Evolutionary conservation across 257 asterid genomes (phyloP), one percentile per base, ranked within the genome.

Genomic region (Nicotiana undulata): DNA sequence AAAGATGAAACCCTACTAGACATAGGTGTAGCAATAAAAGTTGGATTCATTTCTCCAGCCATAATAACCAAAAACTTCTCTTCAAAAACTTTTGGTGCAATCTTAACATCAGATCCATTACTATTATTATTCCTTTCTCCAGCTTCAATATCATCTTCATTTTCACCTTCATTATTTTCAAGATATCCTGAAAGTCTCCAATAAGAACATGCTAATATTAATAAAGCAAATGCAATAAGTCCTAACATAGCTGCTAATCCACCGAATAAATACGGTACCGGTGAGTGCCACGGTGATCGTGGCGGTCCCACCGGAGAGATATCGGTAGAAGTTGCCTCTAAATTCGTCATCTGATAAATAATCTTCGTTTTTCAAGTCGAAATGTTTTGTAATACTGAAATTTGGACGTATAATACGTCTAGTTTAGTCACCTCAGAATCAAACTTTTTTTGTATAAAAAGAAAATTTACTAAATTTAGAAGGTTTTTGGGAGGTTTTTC

Each of bases 161-260:
- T 83, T 72, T 76, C 61, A 55, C 44, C 87, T 9, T 56, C 82
- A 16, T 75, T 81, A 81, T 86, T 83, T 20, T 86, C 96, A 2
- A 88, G 85, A 15, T 88, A 72, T 0, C 91, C 95, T 15, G 95
- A 88, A 74, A 90, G 94, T 64, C 87, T 88, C 96, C 95, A 91
- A 83, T 92, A 91, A 49, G 98, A 93, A 87, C 98, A 94, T 1
- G 97, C 96, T 10, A 93, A 88, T 53, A 94, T 82, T 81, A 94
- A n/a, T 13, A 94, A 93, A 7, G 98, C 96, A 63, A 94, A 90
- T 52, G 98, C 98, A 61, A 94, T 94, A 70, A 94, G 93, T 1
- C 96, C 94, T 82, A 94, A 83, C 97, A 94, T 90, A 81, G 98
- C 98, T 2, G 98, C 97, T 56, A 94, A 76, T 11, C 98, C 98